phyloP scores from a whole-genome alignment of 495 filamentous ascomycete genomes.

The Lepraria neglecta region DNA sequence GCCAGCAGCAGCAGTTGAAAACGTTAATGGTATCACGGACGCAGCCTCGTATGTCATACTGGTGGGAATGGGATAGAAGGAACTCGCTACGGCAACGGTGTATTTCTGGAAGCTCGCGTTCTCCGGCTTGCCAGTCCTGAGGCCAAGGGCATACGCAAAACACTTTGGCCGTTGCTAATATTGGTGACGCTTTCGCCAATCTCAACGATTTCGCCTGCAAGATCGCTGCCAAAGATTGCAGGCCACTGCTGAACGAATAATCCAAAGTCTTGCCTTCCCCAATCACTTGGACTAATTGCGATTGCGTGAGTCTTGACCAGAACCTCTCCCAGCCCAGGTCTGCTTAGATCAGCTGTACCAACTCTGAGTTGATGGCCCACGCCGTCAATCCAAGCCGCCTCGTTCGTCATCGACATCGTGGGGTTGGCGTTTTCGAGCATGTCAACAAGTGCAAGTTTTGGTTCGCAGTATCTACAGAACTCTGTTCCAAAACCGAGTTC shows the following conservation, averaged over 20 bases:
- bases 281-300: slow-evolving; percentile 43
- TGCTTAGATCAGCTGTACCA: slow-evolving; percentile 33
- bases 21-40: too few species aligned
- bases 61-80: too few species aligned
- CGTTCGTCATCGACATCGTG: too few species aligned
- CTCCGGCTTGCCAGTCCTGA: too few species aligned
- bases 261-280: slow-evolving; percentile 32
- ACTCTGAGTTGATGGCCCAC: slow-evolving; percentile 34
- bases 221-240: slow-evolving; percentile 37
- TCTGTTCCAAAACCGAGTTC: too few species aligned
- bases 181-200: slow-evolving; percentile 33
- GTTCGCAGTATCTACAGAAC: too few species aligned
- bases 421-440: too few species aligned
- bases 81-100: too few species aligned
- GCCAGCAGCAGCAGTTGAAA: too few species aligned
- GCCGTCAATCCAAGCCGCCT: slow-evolving; percentile 39
- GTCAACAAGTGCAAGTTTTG: too few species aligned
- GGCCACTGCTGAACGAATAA: slow-evolving; percentile 33
- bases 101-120: too few species aligned
- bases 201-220: slow-evolving; percentile 40
- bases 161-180: slow-evolving; percentile 41
- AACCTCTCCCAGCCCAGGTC: slow-evolving; percentile 32
- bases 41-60: too few species aligned
- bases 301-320: slow-evolving; percentile 40
- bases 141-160: slow-evolving; percentile 39